Conservation (phyloP, 202 grass and related monocot species). For the Zoysia matrella region DNA sequence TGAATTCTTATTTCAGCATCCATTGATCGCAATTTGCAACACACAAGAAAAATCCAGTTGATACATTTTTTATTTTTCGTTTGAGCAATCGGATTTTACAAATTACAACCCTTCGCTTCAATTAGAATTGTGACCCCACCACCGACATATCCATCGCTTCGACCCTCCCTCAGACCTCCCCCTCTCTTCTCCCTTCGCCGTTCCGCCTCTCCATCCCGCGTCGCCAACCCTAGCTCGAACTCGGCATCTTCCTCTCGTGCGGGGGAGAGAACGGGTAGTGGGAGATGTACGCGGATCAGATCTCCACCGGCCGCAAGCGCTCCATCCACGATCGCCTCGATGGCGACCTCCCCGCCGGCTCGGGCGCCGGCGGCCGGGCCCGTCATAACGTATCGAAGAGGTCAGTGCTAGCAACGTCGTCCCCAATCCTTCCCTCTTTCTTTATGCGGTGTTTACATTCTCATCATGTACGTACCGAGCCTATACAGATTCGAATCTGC, state of each 20-base stretch:
- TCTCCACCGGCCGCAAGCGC: constrained; percentile 76
- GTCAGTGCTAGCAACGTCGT: constrained; percentile 30
- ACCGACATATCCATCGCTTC: neutral
- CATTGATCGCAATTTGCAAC: too few species aligned
- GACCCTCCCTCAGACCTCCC: neutral
- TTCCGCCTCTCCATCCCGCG: neutral
- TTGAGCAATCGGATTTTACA: too few species aligned
- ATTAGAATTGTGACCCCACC: neutral
- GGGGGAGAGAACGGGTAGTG: neutral
- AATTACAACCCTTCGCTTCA: too few species aligned
- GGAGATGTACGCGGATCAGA: constrained; percentile 95
- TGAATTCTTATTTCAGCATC: too few species aligned
- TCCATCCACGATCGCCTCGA: constrained; percentile 87
- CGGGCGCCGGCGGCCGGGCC: constrained; percentile 31
- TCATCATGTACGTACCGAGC: neutral
- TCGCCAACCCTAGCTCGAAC: constrained; percentile 52
- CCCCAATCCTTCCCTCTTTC: neutral
- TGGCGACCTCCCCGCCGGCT: constrained; percentile 53
- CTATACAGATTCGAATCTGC: constrained; percentile 32
- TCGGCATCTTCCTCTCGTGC: neutral
- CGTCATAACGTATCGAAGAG: constrained; percentile 52
- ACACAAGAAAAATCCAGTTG: too few species aligned
- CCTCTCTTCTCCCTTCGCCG: too few species aligned
- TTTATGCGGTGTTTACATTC: neutral
- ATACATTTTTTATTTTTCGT: too few species aligned